Evolutionary conservation across 2,329 filamentous ascomycete species (phyloP), one percentile per base, ranked within the genome.

Genomic region (Elsinoe arachidis): DNA sequence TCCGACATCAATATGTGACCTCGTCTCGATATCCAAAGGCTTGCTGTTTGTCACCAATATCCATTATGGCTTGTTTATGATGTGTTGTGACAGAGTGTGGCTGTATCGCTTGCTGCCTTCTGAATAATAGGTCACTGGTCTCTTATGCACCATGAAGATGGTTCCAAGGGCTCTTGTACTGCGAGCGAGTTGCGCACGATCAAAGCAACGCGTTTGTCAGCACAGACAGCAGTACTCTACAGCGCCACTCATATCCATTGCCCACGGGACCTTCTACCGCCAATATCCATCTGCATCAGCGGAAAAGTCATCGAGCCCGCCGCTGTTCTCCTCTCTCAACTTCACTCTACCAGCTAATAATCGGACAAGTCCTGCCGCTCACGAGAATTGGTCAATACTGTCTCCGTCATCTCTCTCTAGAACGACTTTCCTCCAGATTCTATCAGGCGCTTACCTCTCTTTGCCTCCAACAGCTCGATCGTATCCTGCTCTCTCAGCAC

Each of bases 231-330:
- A 53, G 39, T 55, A 51, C 30, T 37, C 54, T 11, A 52, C 55
- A 7, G 46, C 43, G 15, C 59, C 61, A 3, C 38, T 70, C 35
- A 80, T 95, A 61, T 78, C 78, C 65, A 90, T 95, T 67, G 68
- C 79, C 66, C 84, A 90, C 74, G 90, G 82, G 70, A 92, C 88
- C 0, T 95, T 96, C 72, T 95, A 92, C 73, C 82, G 84, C 39
- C 80, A 84, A 52, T 85, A 91, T 69, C 88, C 88, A 60, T 61
- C 61, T 12, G 72, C 79, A 2, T 61, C 70, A 46, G 65, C 74
- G 57, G 62, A 67, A 26, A 66, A 72, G 15, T 71, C 77, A 60
- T 72, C 77, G 15, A 92, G 93, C 67, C 84, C 84, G 19, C 77
- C 88, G 4, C 74, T 96, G 3, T 96, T 95, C 68, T 77, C 80